These are phyloP conservation scores for Neckera pumila DNA, from an alignment of 225 moss, liverwort and hornwort species.

Conservation along the genomic window DNA sequence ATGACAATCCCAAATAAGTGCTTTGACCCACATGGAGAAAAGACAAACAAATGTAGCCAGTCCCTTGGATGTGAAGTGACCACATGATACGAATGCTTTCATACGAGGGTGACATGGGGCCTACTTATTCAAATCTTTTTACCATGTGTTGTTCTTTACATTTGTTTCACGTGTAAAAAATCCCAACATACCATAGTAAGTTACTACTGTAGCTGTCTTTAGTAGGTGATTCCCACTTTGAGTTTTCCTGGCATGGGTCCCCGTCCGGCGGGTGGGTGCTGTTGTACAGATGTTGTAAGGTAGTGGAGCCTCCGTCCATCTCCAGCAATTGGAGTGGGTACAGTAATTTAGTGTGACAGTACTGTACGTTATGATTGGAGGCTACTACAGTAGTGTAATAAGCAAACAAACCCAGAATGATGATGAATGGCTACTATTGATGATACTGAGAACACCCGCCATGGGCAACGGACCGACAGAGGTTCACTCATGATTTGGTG, in stretches of 20 bases:
- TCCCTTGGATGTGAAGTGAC: neutral
- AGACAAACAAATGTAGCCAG: rapidly evolving
- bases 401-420: neutral
- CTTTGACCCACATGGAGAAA: neutral
- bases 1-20: neutral
- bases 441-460: too few relatives aligned
- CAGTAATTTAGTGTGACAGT: neutral
- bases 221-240: neutral
- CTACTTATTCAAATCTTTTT: neutral
- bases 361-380: neutral
- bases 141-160: neutral
- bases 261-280: neutral
- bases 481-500: neutral
- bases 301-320: neutral
- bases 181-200: neutral
- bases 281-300: neutral
- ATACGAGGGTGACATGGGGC: too few relatives aligned
- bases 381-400: neutral
- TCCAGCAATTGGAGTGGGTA: neutral
- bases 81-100: neutral
- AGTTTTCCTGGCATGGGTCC: neutral
- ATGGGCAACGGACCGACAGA: too few relatives aligned
- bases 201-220: neutral
- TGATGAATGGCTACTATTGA: neutral
- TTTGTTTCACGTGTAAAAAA: neutral